phyloP scores from a whole-genome alignment of 768 basidiomycete species.

The Coprinopsis cinerea region DNA sequence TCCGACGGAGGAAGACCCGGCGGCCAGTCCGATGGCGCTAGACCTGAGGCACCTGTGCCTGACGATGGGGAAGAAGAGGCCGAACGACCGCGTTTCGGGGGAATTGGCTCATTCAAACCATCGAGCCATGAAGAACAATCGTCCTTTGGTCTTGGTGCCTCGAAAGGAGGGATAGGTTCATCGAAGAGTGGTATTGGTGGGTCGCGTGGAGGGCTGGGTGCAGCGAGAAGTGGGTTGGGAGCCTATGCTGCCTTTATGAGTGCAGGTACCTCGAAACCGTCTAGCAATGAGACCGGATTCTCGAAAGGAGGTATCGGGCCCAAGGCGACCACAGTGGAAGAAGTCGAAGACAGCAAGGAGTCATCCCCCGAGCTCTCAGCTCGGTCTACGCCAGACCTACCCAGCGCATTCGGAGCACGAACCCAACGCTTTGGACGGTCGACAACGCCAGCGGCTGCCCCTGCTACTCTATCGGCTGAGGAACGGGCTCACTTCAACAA shows the following conservation, averaged over 20 bases:
- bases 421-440: slow-evolving; percentile 47
- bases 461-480: slow-evolving; percentile 47
- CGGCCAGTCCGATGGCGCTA: slow-evolving; percentile 36
- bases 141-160: slow-evolving; percentile 3
- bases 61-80: slow-evolving; percentile 41
- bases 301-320: slow-evolving; percentile 40
- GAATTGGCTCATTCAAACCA: slow-evolving; percentile 16
- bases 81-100: slow-evolving; percentile 34
- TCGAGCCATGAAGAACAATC: no score
- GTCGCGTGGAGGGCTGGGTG: neutral
- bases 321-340: slow-evolving; percentile 1
- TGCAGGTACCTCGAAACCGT: neutral
- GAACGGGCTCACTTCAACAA: slow-evolving; percentile 84
- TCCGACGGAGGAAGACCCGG: slow-evolving; percentile 22
- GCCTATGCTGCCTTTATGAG: slow-evolving; percentile 11
- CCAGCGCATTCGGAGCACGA: slow-evolving; percentile 35
- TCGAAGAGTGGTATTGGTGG: slow-evolving; percentile 25
- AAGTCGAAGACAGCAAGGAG: neutral
- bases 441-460: slow-evolving; percentile 38
- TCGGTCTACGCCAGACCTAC: slow-evolving; percentile 25
- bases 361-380: slow-evolving; percentile 14
- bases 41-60: no score
- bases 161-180: slow-evolving; percentile 26
- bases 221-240: neutral
- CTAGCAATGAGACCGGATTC: slow-evolving; percentile 22